Evolutionary conservation across 2,329 filamentous ascomycete species (phyloP), one percentile per base, ranked within the genome.

Genomic region (Botrytis tulipae): DNA sequence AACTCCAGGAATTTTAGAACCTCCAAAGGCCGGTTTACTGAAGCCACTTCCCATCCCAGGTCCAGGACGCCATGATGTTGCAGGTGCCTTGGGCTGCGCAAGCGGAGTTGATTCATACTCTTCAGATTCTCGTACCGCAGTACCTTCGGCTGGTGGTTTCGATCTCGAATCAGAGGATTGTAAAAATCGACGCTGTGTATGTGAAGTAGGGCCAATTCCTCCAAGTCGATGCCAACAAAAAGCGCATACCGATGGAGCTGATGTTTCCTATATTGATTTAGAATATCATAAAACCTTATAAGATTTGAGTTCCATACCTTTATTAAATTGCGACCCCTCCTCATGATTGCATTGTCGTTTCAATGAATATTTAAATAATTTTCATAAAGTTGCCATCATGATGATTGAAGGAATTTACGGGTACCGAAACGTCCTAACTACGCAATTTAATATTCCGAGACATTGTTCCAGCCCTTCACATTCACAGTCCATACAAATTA

Each of bases 181-280:
- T 54, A 82, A 71, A 68, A 80, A 80, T 73, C 80, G 78, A 25
- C 80, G 77, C 74, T 80, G 77, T 70, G 78, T 74, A 75, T 80
- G 79, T n/a, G 78, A 78, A 74, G 78, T 75, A 60, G 69, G 76
- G 70, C 77, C 76, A 77, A 76, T 72, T 74, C 77, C 77, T 71
- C 78, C 78, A 61, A 81, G 73, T 72, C 78, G 76, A 78, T 80
- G 78, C 42, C 80, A 78, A 74, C 80, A 82, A 73, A 82, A 81
- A 46, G 80, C 78, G 72, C 80, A 82, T 63, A 82, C 70, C 37
- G 79, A 79, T 67, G 77, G 74, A 73, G 75, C 70, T 40, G 76
- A 69, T 22, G 78, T 65, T 74, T 81, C 79, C 80, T 81, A 70
- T 46, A 51, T 46, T 60, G 35, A 57, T 62, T 62, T 42, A 66